phyloP scores from a whole-genome alignment of 257 asterid genomes.

The Capsicum rhomboideum region DNA sequence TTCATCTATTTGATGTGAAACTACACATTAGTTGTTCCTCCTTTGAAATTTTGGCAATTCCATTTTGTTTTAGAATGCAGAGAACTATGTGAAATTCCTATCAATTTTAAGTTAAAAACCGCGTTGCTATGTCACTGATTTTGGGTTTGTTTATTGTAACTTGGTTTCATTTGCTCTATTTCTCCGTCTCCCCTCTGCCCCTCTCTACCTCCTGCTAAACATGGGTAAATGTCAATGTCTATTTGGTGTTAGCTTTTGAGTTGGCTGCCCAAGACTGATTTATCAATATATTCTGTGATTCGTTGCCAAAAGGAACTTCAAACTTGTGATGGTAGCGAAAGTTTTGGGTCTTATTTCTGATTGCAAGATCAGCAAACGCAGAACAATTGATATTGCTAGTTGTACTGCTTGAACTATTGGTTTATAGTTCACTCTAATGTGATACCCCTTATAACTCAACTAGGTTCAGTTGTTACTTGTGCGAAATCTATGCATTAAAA shows the following conservation, averaged over 20 bases:
- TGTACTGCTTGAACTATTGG: background rate
- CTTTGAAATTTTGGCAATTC: constrained; percentile 4
- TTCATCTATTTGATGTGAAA: background rate
- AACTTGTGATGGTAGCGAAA: background rate
- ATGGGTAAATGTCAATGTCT: background rate
- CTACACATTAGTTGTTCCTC: background rate
- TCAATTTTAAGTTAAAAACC: background rate
- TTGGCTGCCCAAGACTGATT: background rate
- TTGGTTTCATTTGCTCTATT: background rate
- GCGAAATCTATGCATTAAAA: no score
- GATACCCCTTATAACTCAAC: background rate
- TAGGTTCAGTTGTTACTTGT: no score
- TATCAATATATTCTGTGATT: background rate
- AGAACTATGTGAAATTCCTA: constrained; percentile 1
- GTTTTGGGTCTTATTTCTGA: background rate
- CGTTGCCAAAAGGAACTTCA: background rate
- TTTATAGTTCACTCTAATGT: background rate
- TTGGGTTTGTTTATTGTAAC: background rate
- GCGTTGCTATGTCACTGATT: background rate
- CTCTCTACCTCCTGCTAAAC: background rate
- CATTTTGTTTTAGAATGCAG: constrained; percentile 9
- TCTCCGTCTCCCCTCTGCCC: no score
- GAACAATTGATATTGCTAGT: background rate
- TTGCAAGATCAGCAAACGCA: background rate
- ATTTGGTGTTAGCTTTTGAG: background rate